Evolutionary conservation across 1,284 basidiomycete species (phyloP).

Genomic region (Fomitopsis betulina): DNA sequence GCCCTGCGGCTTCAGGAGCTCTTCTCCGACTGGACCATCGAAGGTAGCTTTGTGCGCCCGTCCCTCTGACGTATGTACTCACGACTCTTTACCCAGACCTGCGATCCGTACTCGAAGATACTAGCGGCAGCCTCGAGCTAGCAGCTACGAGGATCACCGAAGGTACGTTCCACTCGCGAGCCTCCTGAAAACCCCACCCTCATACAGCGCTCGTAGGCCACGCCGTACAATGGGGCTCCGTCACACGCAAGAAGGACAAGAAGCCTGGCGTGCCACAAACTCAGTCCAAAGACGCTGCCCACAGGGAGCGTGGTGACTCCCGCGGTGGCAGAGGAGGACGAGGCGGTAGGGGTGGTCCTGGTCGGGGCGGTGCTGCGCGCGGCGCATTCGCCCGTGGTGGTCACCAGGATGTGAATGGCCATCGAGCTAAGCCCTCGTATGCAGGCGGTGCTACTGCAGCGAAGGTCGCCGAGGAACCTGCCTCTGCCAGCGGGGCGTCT

Average conservation of each 20-base stretch:
- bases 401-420: slow-evolving; percentile 49
- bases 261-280: slow-evolving; percentile 37
- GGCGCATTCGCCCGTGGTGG: slow-evolving; percentile 50
- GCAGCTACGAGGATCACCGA: slow-evolving; percentile 79
- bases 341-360: slow-evolving; percentile 56
- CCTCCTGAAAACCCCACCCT: background rate
- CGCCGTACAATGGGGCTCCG: slow-evolving; percentile 82
- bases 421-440: slow-evolving; percentile 27
- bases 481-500: slow-evolving; percentile 14
- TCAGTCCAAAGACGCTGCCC: slow-evolving; percentile 43
- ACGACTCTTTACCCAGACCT: slow-evolving; percentile 51
- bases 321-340: slow-evolving; percentile 63
- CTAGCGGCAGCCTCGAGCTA: slow-evolving; percentile 67
- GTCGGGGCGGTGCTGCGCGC: slow-evolving; percentile 51
- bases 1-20: slow-evolving; percentile 68
- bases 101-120: slow-evolving; percentile 68
- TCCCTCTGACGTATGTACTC: slow-evolving; percentile 18
- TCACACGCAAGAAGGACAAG: slow-evolving; percentile 87
- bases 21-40: slow-evolving; percentile 75
- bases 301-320: slow-evolving; percentile 48
- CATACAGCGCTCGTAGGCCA: slow-evolving; percentile 44
- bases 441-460: slow-evolving; percentile 12
- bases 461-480: slow-evolving; percentile 16
- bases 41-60: slow-evolving; percentile 44
- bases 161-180: slow-evolving; percentile 43